Evolutionary conservation across 805 yeast genomes (phyloP).

Genomic region (Phaffomyces antillensis): DNA sequence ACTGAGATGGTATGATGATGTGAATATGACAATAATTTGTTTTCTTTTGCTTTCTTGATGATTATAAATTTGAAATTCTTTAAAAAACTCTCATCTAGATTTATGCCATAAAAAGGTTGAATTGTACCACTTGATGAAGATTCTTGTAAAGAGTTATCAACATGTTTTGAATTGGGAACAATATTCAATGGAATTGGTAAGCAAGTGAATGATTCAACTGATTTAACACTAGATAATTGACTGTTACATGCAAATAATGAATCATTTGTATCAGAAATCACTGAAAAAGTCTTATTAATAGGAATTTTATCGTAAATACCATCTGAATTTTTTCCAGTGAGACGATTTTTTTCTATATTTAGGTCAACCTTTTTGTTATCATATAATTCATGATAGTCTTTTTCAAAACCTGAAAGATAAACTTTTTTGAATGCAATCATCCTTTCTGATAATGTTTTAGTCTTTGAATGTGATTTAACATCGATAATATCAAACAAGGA

Average conservation of each 20-base stretch:
- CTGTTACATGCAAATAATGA: slow-evolving; percentile 25
- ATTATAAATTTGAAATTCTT: slow-evolving; percentile 32
- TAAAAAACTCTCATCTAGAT: slow-evolving; percentile 33
- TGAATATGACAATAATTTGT: background rate
- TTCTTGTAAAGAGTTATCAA: background rate
- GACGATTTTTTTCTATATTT: background rate
- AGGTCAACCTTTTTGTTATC: slow-evolving; percentile 14
- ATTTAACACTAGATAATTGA: slow-evolving; percentile 39
- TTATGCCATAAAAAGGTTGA: slow-evolving; percentile 43
- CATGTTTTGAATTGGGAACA: slow-evolving; percentile 1
- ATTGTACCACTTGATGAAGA: slow-evolving; percentile 49
- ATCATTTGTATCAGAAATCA: background rate
- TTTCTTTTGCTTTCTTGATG: background rate
- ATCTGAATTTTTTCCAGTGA: background rate
- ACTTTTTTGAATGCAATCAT: slow-evolving; percentile 46
- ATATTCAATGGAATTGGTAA: background rate
- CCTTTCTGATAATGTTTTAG: slow-evolving; percentile 46
- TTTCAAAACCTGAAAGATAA: slow-evolving; percentile 53
- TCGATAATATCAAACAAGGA: slow-evolving; percentile 58
- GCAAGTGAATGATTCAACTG: slow-evolving; percentile 24
- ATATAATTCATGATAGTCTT: slow-evolving; percentile 20
- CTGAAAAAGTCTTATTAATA: slow-evolving; percentile 1
- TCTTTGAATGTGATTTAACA: slow-evolving; percentile 35
- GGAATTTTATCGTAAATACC: background rate
- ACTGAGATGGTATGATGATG: background rate